phyloP scores from a whole-genome alignment of 345 rosid genomes.

The Isatis tinctoria region DNA sequence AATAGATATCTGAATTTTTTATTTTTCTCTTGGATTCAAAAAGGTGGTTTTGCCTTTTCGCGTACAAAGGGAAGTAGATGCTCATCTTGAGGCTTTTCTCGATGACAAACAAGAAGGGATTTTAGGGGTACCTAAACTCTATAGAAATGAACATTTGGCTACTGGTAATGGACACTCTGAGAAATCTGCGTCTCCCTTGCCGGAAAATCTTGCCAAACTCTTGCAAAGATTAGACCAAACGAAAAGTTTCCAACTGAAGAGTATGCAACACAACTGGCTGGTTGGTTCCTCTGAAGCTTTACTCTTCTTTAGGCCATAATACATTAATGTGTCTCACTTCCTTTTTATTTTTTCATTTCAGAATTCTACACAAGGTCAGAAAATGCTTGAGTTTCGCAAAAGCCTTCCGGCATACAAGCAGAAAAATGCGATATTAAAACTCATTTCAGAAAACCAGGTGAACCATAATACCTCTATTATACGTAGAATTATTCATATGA shows the following conservation, averaged over 20 bases:
- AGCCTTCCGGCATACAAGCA: conserved; percentile 89
- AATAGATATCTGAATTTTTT: too few relatives aligned
- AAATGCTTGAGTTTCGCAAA: conserved; percentile 81
- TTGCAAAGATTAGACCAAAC: neutral
- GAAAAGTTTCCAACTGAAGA: too few relatives aligned
- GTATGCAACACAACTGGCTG: too few relatives aligned
- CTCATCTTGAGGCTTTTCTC: too few relatives aligned
- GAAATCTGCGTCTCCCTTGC: neutral
- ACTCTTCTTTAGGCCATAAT: neutral
- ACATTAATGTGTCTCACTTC: too few relatives aligned
- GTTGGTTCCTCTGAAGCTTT: neutral
- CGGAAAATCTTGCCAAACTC: neutral
- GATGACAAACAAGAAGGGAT: too few relatives aligned
- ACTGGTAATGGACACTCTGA: neutral
- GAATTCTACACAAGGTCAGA: conserved; percentile 83
- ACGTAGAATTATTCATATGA: too few relatives aligned
- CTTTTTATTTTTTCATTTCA: conserved; percentile 9
- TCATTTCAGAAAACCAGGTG: conserved; percentile 82
- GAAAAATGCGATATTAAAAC: conserved; percentile 61
- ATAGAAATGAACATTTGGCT: too few relatives aligned
- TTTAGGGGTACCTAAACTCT: too few relatives aligned
- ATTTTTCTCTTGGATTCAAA: too few relatives aligned
- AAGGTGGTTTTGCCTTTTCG: too few relatives aligned
- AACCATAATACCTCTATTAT: neutral
- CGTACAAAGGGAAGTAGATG: too few relatives aligned